Evolutionary conservation across 176 grass and related monocot species (phyloP).

Genomic region (Stipa capillata): DNA sequence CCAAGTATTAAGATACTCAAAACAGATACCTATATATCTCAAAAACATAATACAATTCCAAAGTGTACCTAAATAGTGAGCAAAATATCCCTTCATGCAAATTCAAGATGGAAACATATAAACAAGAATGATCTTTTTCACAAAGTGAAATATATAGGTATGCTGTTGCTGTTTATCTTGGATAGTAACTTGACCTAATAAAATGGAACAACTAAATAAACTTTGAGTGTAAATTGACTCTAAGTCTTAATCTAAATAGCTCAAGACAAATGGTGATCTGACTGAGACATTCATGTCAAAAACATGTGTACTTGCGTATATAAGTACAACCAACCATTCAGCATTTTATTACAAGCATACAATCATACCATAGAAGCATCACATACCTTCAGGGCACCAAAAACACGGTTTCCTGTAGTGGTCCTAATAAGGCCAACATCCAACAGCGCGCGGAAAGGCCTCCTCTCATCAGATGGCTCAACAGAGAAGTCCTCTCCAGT

Average conservation of each 20-base stretch:
- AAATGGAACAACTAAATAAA: neutral
- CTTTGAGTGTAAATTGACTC: neutral
- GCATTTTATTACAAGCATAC: neutral
- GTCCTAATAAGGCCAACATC: slow-evolving; percentile 70
- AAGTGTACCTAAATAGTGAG: neutral
- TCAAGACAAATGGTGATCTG: neutral
- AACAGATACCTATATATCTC: too few relatives aligned
- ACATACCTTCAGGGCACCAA: slow-evolving; percentile 63
- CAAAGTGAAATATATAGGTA: neutral
- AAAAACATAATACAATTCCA: too few relatives aligned
- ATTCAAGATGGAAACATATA: neutral
- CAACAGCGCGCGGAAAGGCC: slow-evolving; percentile 61
- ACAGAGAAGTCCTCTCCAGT: slow-evolving; percentile 57
- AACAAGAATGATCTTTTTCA: neutral
- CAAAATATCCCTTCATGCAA: neutral
- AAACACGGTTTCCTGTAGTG: slow-evolving; percentile 62
- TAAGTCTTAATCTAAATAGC: neutral
- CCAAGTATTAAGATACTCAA: neutral
- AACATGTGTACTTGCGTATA: neutral
- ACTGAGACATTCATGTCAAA: neutral
- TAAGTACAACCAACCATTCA: neutral
- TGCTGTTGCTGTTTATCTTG: neutral
- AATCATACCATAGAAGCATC: neutral
- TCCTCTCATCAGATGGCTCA: slow-evolving; percentile 34
- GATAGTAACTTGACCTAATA: neutral